These are phyloP conservation scores for Fusarium tricinctum DNA, from an alignment of 2,329 filamentous ascomycete genomes.

Conservation along the genomic window DNA sequence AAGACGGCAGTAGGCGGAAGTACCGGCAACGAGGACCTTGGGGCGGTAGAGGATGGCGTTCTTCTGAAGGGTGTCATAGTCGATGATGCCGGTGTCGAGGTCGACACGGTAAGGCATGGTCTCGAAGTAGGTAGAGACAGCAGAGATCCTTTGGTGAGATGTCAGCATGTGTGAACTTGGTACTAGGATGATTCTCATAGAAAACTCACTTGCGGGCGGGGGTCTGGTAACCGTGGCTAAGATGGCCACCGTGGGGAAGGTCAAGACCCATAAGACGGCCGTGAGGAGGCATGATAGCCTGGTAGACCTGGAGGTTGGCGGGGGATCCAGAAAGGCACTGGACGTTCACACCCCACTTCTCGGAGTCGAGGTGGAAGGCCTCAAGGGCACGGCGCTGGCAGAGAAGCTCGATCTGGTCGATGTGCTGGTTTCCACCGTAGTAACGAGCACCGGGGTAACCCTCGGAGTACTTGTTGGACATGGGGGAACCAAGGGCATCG, in stretches of 20 bases:
- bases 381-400: slow-evolving; percentile 95
- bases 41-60: slow-evolving; percentile 92
- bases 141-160: slow-evolving; percentile 77
- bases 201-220: slow-evolving; percentile 83
- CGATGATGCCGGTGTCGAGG: slow-evolving; percentile 92
- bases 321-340: slow-evolving; percentile 94
- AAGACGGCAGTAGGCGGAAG: slow-evolving; percentile 96
- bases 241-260: slow-evolving; percentile 92
- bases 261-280: slow-evolving; percentile 98
- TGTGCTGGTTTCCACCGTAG: slow-evolving; percentile 99
- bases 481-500: slow-evolving; percentile 93
- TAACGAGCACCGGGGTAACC: slow-evolving; percentile 98
- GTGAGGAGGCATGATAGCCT: slow-evolving; percentile 95
- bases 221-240: slow-evolving; percentile 98
- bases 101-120: slow-evolving; percentile 96
- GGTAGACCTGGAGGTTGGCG: slow-evolving; percentile 98
- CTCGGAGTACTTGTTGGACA: slow-evolving; percentile 99
- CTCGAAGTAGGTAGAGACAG: slow-evolving; percentile 99
- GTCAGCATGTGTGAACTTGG: slow-evolving; percentile 15
- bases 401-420: slow-evolving; percentile 93
- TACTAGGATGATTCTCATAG: background rate
- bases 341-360: slow-evolving; percentile 99
- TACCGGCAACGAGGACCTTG: slow-evolving; percentile 96
- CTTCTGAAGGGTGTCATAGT: slow-evolving; percentile 94
- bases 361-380: slow-evolving; percentile 87